Evolutionary conservation across 2,329 filamentous ascomycete species (phyloP).

Genomic region (Pseudogymnoascus sp.): DNA sequence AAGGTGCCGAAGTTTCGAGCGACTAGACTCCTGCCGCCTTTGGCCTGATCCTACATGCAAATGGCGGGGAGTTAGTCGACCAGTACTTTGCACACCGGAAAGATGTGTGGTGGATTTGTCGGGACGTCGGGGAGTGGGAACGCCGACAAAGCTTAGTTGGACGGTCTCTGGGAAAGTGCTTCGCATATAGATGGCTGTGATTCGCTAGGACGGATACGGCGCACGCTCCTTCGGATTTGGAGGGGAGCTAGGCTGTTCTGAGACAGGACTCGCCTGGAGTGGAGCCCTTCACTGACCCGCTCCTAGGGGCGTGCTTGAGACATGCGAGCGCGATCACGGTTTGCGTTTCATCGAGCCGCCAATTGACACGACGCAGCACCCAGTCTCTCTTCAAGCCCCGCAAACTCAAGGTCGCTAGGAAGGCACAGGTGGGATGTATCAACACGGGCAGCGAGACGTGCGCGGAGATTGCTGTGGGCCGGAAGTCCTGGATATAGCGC

Average conservation of each 20-base stretch:
- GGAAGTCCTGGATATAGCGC: too few relatives aligned
- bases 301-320: too few relatives aligned
- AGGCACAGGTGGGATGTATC: too few relatives aligned
- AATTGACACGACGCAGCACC: too few relatives aligned
- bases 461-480: too few relatives aligned
- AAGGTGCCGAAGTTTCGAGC: background rate
- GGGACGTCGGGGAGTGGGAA: constrained; percentile 2
- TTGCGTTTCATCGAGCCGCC: too few relatives aligned
- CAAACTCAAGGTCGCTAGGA: too few relatives aligned
- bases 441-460: too few relatives aligned
- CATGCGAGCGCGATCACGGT: too few relatives aligned
- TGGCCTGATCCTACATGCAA: background rate
- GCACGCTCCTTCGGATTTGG: background rate
- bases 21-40: background rate
- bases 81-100: background rate
- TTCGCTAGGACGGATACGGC: background rate
- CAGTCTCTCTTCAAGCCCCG: too few relatives aligned
- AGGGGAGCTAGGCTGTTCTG: background rate
- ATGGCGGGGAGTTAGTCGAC: background rate
- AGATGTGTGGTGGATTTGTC: background rate
- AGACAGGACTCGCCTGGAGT: background rate
- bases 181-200: background rate
- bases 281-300: too few relatives aligned
- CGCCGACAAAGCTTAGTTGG: constrained; percentile 2
- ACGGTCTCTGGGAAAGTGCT: background rate